Evolutionary conservation across 2,329 filamentous ascomycete species (phyloP).

Genomic region (Exophiala dermatitidis): DNA sequence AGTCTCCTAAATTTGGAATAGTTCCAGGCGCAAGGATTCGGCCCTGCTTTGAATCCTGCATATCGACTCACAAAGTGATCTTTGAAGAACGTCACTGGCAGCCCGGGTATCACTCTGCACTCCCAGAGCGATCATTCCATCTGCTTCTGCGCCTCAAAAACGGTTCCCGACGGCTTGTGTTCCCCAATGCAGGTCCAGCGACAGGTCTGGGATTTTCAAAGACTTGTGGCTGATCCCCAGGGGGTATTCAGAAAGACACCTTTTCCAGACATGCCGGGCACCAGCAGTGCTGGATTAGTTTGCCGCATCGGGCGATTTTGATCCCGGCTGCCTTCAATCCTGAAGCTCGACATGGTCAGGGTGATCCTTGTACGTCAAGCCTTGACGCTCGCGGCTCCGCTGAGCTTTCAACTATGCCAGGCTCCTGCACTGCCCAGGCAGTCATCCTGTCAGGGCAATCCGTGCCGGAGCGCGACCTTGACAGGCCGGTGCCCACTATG

Average conservation of each 20-base stretch:
- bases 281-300: conserved; percentile 17
- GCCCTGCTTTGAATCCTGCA: not conserved
- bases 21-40: conserved; percentile 14
- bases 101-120: conserved; percentile 7
- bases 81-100: conserved; percentile 2
- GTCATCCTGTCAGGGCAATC: conserved; percentile 2
- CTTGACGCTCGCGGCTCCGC: conserved; percentile 7
- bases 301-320: conserved; percentile 19
- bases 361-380: conserved; percentile 4
- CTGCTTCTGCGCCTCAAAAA: conserved; percentile 8
- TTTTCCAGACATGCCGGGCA: conserved; percentile 6
- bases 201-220: conserved; percentile 3
- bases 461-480: conserved; percentile 4
- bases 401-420: conserved; percentile 1
- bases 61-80: conserved; percentile 3
- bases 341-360: not conserved
- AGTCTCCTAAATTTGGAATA: conserved; percentile 11
- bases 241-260: not conserved
- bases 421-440: conserved; percentile 6
- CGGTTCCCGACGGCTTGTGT: conserved; percentile 12
- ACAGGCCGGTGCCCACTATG: conserved; percentile 8
- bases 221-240: conserved; percentile 9
- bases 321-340: conserved; percentile 6
- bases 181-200: conserved; percentile 23
- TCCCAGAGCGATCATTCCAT: conserved; percentile 9